Percentiles rank a stretch among this genome's conserved stretches.
These are phyloP conservation scores for Metarhizium album DNA, from an alignment of 2,329 filamentous ascomycete species.

Conservation along the genomic window DNA sequence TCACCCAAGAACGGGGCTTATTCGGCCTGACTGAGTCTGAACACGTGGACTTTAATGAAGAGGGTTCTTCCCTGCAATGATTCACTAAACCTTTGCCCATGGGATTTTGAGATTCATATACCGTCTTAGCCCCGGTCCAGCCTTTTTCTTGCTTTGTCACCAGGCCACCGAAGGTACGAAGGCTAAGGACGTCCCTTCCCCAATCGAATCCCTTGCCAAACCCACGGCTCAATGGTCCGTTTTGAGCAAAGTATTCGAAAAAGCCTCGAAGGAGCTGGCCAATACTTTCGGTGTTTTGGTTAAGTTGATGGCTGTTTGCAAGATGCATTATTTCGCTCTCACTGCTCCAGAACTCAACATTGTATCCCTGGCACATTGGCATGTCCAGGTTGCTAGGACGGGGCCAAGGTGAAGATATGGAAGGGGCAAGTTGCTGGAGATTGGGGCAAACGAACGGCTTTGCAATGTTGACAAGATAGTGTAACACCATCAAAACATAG, in stretches of 20 bases:
- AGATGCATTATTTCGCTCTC: slow-evolving; percentile 57
- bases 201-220: slow-evolving; percentile 59
- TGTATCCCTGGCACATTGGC: slow-evolving; percentile 47
- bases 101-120: slow-evolving; percentile 39
- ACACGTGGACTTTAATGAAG: slow-evolving; percentile 5
- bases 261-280: slow-evolving; percentile 70
- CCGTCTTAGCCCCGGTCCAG: slow-evolving; percentile 75
- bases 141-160: slow-evolving; percentile 67
- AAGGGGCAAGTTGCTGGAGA: slow-evolving; percentile 50
- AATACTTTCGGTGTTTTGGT: slow-evolving; percentile 57
- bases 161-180: slow-evolving; percentile 61
- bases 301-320: slow-evolving; percentile 47
- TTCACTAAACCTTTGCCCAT: slow-evolving; percentile 4
- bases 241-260: slow-evolving; percentile 75
- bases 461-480: slow-evolving; percentile 77
- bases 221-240: slow-evolving; percentile 39
- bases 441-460: slow-evolving; percentile 77
- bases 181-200: slow-evolving; percentile 67
- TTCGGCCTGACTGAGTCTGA: background rate
- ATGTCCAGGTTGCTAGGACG: slow-evolving; percentile 13
- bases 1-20: background rate
- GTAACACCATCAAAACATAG: slow-evolving; percentile 84
- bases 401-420: slow-evolving; percentile 23
- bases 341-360: slow-evolving; percentile 69
- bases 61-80: background rate